phyloP scores from a whole-genome alignment of 164 flowering plant genomes.

The Chloranthus sessilifolius region DNA sequence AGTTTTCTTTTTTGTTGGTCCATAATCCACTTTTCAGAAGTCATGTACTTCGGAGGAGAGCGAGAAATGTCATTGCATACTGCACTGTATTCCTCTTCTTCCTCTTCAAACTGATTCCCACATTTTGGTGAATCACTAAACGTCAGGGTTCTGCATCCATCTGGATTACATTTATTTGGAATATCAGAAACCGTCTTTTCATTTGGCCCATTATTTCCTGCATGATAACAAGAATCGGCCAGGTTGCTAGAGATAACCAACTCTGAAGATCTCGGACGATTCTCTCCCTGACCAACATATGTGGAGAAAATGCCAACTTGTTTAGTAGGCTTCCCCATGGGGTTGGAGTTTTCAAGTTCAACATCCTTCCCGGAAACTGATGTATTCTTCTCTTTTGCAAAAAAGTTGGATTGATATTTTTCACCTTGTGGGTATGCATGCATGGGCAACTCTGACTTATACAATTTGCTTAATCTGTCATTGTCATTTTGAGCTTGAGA shows the following conservation, averaged over 20 bases:
- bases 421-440: conserved; percentile 30
- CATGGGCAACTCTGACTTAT: conserved; percentile 11
- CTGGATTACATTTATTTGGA: conserved; percentile 21
- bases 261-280: conserved; percentile 2
- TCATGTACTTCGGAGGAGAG: conserved; percentile 65
- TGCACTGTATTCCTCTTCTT: conserved; percentile 38
- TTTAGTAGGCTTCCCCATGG: conserved; percentile 16
- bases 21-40: conserved; percentile 83
- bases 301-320: conserved; percentile 24
- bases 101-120: conserved; percentile 22
- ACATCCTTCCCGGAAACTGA: conserved; percentile 29
- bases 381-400: conserved; percentile 34
- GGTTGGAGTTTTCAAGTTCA: conserved; percentile 18
- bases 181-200: conserved; percentile 20
- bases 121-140: conserved; percentile 7
- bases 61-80: conserved; percentile 24
- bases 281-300: conserved; percentile 31
- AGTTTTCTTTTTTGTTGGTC: conserved; percentile 63
- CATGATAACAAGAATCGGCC: conserved; percentile 4
- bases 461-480: conserved; percentile 11
- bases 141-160: conserved; percentile 23
- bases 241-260: conserved; percentile 7
- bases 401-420: conserved; percentile 19
- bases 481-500: conserved; percentile 25
- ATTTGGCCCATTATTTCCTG: conserved; percentile 13